A percentile compares a stretch with the other conserved stretches of the same genome.
Evolutionary conservation across 805 yeast species (phyloP).

Genomic region (Nakazawaea molendinolei): DNA sequence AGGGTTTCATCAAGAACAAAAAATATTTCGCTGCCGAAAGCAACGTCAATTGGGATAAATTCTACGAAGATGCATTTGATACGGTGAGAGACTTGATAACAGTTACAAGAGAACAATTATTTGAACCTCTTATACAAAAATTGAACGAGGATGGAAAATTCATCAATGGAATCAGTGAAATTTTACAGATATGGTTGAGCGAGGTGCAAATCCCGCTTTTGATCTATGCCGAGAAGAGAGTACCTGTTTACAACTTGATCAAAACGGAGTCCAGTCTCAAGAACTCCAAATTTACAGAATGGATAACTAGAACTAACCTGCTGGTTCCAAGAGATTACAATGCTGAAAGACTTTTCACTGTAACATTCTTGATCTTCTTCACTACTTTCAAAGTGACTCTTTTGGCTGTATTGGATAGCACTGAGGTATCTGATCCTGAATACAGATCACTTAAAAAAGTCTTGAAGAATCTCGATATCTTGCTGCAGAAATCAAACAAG

Average conservation of each 20-base stretch:
- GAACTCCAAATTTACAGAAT: slow-evolving; percentile 41
- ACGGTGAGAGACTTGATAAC: slow-evolving; percentile 50
- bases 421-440: slow-evolving; percentile 44
- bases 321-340: slow-evolving; percentile 31
- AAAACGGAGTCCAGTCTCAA: slow-evolving; percentile 19
- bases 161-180: slow-evolving; percentile 54
- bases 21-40: slow-evolving; percentile 6
- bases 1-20: slow-evolving; percentile 28
- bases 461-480: slow-evolving; percentile 42
- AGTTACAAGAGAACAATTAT: slow-evolving; percentile 45
- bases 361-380: slow-evolving; percentile 48
- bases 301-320: slow-evolving; percentile 48
- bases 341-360: slow-evolving; percentile 50
- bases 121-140: slow-evolving; percentile 52
- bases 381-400: slow-evolving; percentile 59
- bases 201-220: slow-evolving; percentile 49
- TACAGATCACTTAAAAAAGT: slow-evolving; percentile 44
- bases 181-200: slow-evolving; percentile 58
- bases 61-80: slow-evolving; percentile 51
- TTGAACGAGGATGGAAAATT: slow-evolving; percentile 60
- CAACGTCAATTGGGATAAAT: slow-evolving; percentile 37
- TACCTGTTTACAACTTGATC: slow-evolving; percentile 51
- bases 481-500: slow-evolving; percentile 56
- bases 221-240: slow-evolving; percentile 54
- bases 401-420: slow-evolving; percentile 46